A percentile compares a stretch with the other conserved stretches of the same genome.
phyloP scores from a whole-genome alignment of 2,329 filamentous ascomycete genomes.

The Whalleya microplaca region DNA sequence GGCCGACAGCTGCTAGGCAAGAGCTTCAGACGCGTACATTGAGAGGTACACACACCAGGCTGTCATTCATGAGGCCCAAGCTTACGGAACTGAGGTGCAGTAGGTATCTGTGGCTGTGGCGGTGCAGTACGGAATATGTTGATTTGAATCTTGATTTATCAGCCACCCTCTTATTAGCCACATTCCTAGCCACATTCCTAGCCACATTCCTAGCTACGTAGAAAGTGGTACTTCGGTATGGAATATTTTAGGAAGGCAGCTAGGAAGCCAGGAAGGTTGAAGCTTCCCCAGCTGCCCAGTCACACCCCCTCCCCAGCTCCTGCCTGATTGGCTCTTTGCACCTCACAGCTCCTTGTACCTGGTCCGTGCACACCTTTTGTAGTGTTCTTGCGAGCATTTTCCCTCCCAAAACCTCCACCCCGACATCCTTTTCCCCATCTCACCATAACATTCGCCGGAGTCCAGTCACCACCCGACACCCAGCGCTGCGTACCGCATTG shows the following conservation, averaged over 20 bases:
- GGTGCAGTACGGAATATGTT: background rate
- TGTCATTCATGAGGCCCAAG: slow-evolving; percentile 16
- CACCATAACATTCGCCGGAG: background rate
- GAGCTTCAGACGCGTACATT: slow-evolving; percentile 39
- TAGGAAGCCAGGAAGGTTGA: background rate
- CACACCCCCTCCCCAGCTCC: too few species aligned
- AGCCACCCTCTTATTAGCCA: background rate
- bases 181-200: too few species aligned
- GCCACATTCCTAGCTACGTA: background rate
- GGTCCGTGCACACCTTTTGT: background rate
- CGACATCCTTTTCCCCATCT: background rate
- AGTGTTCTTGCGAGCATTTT: background rate
- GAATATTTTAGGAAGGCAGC: too few species aligned
- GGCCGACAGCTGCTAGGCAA: slow-evolving; percentile 35
- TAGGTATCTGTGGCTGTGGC: too few species aligned
- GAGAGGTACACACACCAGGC: too few species aligned
- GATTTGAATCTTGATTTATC: background rate
- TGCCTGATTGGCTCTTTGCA: background rate
- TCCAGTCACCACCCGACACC: background rate
- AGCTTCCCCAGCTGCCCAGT: background rate
- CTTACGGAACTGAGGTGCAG: slow-evolving; percentile 3
- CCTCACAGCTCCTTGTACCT: background rate
- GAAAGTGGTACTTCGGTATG: background rate
- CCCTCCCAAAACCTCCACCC: background rate
- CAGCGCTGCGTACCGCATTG: background rate